These are phyloP conservation scores for Mycocentrospora acerina DNA, from an alignment of 2,329 filamentous ascomycete genomes.

Conservation along the genomic window DNA sequence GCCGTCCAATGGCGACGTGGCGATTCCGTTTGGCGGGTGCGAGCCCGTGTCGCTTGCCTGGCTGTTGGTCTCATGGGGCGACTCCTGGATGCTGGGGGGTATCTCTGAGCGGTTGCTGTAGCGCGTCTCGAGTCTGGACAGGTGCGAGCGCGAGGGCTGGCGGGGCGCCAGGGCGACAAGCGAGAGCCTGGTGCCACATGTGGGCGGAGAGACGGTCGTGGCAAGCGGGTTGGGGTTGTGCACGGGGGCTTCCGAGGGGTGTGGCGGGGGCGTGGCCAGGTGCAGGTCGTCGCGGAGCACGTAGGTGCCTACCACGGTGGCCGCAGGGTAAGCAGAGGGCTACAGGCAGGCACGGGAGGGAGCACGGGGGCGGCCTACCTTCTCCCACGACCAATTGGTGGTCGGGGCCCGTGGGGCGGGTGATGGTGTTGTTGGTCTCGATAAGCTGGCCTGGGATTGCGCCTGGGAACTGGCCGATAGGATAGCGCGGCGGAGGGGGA, in stretches of 20 bases:
- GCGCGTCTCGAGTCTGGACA: conserved; percentile 45
- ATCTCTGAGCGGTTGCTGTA: conserved; percentile 45
- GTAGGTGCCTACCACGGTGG: conserved; percentile 70
- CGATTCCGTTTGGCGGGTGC: conserved; percentile 40
- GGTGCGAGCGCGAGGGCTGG: conserved; percentile 44
- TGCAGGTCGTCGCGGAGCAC: conserved; percentile 86
- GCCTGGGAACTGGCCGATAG: conserved; percentile 72
- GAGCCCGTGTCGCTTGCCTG: conserved; percentile 50
- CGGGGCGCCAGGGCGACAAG: conserved; percentile 68
- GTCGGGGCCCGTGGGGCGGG: conserved; percentile 76
- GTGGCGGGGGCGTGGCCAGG: conserved; percentile 89
- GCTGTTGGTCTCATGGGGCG: conserved; percentile 46
- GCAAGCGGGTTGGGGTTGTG: conserved; percentile 88
- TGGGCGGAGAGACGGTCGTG: conserved; percentile 81
- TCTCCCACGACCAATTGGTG: conserved; percentile 92
- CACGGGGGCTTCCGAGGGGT: conserved; percentile 88
- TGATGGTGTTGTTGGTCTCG: conserved; percentile 90
- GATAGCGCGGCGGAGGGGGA: conserved; percentile 82
- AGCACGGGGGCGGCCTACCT: conserved; percentile 55
- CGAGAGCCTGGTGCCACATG: conserved; percentile 80
- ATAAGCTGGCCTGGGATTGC: conserved; percentile 74
- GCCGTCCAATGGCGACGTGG: conserved; percentile 31
- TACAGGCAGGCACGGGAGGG: background rate
- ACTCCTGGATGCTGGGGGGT: conserved; percentile 51
- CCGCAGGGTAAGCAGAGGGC: conserved; percentile 14